Percentiles rank a stretch among this genome's conserved stretches.
Evolutionary conservation across 768 basidiomycete genomes (phyloP).

Genomic region (Lenzites betulinus): DNA sequence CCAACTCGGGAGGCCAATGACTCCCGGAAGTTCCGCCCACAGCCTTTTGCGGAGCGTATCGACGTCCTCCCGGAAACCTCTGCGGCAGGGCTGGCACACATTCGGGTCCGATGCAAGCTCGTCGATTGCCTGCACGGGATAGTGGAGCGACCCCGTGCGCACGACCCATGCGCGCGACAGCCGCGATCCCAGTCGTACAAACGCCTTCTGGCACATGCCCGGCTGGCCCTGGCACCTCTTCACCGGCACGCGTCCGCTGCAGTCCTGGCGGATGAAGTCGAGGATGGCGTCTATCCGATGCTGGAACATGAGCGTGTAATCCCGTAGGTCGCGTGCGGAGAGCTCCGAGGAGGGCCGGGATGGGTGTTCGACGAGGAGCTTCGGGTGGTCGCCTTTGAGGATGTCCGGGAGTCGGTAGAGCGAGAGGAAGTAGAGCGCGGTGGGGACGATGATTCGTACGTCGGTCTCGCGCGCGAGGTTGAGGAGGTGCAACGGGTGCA

Average conservation of each 20-base stretch:
- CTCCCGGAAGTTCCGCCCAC: conserved; percentile 50
- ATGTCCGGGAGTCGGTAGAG: conserved; percentile 54
- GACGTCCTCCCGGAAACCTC: conserved; percentile 45
- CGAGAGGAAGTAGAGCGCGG: conserved; percentile 59
- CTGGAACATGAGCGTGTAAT: conserved; percentile 61
- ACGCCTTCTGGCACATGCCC: conserved; percentile 43
- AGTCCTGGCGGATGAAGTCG: conserved; percentile 49
- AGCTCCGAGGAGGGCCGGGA: conserved; percentile 51
- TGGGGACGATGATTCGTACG: conserved; percentile 48
- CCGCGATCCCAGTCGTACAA: conserved; percentile 44
- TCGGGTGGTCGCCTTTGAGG: conserved; percentile 52
- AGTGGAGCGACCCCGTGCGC: conserved; percentile 55
- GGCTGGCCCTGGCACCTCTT: conserved; percentile 10
- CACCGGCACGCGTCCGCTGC: conserved; percentile 28
- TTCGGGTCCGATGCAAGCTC: conserved; percentile 34
- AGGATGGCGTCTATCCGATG: conserved; percentile 50
- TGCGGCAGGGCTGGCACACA: conserved; percentile 49
- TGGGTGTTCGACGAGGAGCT: conserved; percentile 49
- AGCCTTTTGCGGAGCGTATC: conserved; percentile 39
- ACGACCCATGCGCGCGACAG: conserved; percentile 50
- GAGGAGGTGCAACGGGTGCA: conserved; percentile 59
- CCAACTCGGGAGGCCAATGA: conserved; percentile 52
- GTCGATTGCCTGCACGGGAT: conserved; percentile 49
- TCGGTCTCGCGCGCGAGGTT: conserved; percentile 56
- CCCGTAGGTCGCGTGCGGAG: conserved; percentile 42